A percentile compares a stretch with the other conserved stretches of the same genome.
Conservation (phyloP, 2,329 filamentous ascomycete species). For the Pyrenochaeta sp. region DNA sequence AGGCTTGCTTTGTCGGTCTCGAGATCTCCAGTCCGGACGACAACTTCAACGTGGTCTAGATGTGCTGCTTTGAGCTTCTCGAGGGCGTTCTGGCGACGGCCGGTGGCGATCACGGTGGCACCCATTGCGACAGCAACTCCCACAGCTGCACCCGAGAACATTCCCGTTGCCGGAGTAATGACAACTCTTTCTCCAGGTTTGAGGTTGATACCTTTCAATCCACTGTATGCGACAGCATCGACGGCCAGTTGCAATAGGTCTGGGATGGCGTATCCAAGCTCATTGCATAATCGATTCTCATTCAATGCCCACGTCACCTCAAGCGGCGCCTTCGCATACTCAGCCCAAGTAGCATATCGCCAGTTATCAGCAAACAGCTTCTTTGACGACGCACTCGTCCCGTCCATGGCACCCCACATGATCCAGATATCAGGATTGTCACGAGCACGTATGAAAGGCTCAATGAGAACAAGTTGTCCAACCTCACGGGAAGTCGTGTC, state of each 20-base stretch:
- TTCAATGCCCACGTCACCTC: conserved; percentile 47
- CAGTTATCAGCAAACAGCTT: conserved; percentile 42
- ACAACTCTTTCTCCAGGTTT: conserved; percentile 6
- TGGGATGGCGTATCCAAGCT: conserved; percentile 35
- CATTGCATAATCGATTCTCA: conserved; percentile 36
- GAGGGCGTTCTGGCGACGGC: neutral
- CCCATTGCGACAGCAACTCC: conserved; percentile 1
- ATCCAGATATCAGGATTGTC: conserved; percentile 42
- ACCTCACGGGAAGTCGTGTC: conserved; percentile 23
- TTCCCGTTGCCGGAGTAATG: conserved; percentile 10
- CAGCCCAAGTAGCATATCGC: conserved; percentile 48
- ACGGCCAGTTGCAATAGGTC: neutral
- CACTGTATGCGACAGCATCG: conserved; percentile 1
- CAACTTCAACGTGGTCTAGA: neutral
- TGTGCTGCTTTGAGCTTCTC: neutral
- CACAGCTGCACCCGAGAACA: conserved; percentile 1
- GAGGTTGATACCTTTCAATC: conserved; percentile 2
- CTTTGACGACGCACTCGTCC: conserved; percentile 27
- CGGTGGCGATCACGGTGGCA: neutral
- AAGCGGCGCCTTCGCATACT: conserved; percentile 46
- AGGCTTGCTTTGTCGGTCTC: neutral
- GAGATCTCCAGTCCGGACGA: neutral
- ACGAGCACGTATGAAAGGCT: conserved; percentile 46
- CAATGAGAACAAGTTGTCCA: conserved; percentile 50
- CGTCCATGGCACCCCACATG: conserved; percentile 40